A percentile compares a stretch with the other conserved stretches of the same genome.
Evolutionary conservation across 2,329 filamentous ascomycete species (phyloP).

Genomic region (Cordyceps farinosa): DNA sequence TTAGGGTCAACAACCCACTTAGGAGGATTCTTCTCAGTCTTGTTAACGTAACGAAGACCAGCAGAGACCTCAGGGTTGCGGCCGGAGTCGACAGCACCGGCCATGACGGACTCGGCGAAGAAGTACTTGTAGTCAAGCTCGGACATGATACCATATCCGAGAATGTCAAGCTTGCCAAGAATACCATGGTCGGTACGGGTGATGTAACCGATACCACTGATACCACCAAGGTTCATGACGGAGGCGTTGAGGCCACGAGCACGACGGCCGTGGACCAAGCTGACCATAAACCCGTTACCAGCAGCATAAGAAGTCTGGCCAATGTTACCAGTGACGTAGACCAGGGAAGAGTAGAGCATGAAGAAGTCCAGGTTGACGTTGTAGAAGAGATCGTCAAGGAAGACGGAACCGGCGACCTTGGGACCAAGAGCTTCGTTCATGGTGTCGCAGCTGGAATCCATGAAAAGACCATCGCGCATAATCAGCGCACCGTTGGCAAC

Average conservation of each 20-base stretch:
- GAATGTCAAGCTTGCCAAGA: slow-evolving; percentile 14
- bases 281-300: slow-evolving; percentile 36
- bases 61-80: slow-evolving; percentile 17
- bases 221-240: slow-evolving; percentile 28
- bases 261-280: slow-evolving; percentile 27
- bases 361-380: slow-evolving; percentile 37
- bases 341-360: slow-evolving; percentile 38
- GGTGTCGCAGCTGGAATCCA: slow-evolving; percentile 29
- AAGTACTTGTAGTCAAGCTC: slow-evolving; percentile 27
- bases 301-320: slow-evolving; percentile 39
- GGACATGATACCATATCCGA: slow-evolving; percentile 22
- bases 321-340: slow-evolving; percentile 32
- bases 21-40: slow-evolving; percentile 13
- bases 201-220: slow-evolving; percentile 22
- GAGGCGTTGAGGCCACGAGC: slow-evolving; percentile 25
- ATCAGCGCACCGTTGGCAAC: slow-evolving; percentile 38
- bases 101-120: slow-evolving; percentile 22
- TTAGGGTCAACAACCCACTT: slow-evolving; percentile 19
- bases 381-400: slow-evolving; percentile 32
- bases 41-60: slow-evolving; percentile 16
- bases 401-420: slow-evolving; percentile 35
- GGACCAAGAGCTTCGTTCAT: slow-evolving; percentile 30
- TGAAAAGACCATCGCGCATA: slow-evolving; percentile 32
- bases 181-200: slow-evolving; percentile 17
- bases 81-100: slow-evolving; percentile 14